Percentiles rank a stretch among this genome's conserved stretches.
Evolutionary conservation across 129 eudicot genomes (phyloP).

Genomic region (Arctium minus): DNA sequence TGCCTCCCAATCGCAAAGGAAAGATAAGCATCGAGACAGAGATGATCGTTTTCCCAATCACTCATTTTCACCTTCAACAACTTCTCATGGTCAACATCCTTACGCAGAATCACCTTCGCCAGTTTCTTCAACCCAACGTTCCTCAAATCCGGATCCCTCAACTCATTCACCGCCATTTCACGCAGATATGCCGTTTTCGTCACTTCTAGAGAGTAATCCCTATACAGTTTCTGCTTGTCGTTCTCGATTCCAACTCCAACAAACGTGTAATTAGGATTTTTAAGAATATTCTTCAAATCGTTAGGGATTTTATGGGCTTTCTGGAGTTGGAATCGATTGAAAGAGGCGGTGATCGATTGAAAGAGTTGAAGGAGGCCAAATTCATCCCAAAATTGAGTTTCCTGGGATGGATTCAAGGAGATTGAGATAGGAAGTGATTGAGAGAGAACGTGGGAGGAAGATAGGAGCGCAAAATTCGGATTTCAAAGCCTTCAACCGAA

Average conservation of each 20-base stretch:
- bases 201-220: constrained; percentile 7
- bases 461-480: too few species aligned
- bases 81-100: constrained; percentile 1
- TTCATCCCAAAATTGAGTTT: too few species aligned
- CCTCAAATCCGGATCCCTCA: background rate
- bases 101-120: constrained; percentile 11
- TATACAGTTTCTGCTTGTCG: constrained; percentile 14
- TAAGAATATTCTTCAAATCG: background rate
- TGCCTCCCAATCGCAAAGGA: constrained; percentile 19
- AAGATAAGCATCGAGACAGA: constrained; percentile 21
- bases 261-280: constrained; percentile 10
- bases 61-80: constrained; percentile 5
- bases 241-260: constrained; percentile 26
- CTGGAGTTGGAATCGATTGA: background rate
- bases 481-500: too few species aligned
- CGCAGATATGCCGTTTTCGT: constrained; percentile 11
- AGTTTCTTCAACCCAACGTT: constrained; percentile 9
- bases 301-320: background rate
- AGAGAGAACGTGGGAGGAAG: too few species aligned
- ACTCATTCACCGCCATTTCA: constrained; percentile 7
- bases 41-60: background rate
- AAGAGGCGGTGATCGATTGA: too few species aligned
- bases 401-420: too few species aligned
- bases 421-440: too few species aligned
- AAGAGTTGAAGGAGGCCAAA: too few species aligned